Percentiles rank a stretch among this genome's conserved stretches.
Conservation (phyloP, 352 stramenopile species). For the Phytophthora colocasiae region DNA sequence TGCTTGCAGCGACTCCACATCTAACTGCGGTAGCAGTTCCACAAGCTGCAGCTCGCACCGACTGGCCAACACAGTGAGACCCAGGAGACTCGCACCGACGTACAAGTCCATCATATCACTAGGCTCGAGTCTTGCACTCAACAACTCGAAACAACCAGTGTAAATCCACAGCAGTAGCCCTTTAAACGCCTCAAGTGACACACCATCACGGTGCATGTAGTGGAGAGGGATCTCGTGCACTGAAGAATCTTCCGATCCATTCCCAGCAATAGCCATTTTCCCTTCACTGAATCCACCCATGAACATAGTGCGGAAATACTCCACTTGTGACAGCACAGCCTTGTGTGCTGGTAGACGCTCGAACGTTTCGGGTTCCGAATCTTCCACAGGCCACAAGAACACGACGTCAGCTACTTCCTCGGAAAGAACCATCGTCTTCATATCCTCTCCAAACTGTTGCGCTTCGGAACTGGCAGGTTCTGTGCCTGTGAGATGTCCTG, state of each 20-base stretch:
- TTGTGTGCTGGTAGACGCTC: slow-evolving; percentile 69
- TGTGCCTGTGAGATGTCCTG: slow-evolving; percentile 18
- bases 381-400: slow-evolving; percentile 76
- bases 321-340: slow-evolving; percentile 73
- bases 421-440: slow-evolving; percentile 56
- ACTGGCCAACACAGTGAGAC: slow-evolving; percentile 56
- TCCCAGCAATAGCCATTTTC: slow-evolving; percentile 9
- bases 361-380: slow-evolving; percentile 30
- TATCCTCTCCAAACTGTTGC: slow-evolving; percentile 61
- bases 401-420: slow-evolving; percentile 66
- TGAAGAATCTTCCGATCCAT: neutral
- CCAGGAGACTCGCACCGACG: slow-evolving; percentile 65
- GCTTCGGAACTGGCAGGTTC: slow-evolving; percentile 34
- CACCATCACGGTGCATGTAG: slow-evolving; percentile 77
- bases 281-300: slow-evolving; percentile 82
- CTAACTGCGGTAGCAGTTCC: slow-evolving; percentile 54
- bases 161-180: slow-evolving; percentile 75
- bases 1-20: slow-evolving; percentile 54
- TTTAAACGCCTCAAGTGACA: slow-evolving; percentile 73
- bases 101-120: slow-evolving; percentile 80
- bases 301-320: slow-evolving; percentile 88
- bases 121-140: slow-evolving; percentile 52
- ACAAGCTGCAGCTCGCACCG: slow-evolving; percentile 74
- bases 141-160: slow-evolving; percentile 60
- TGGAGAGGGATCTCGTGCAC: slow-evolving; percentile 71